Percentiles rank a stretch among this genome's conserved stretches.
Evolutionary conservation across 2,329 filamentous ascomycete genomes (phyloP).

Genomic region (Rutstroemia sp.): DNA sequence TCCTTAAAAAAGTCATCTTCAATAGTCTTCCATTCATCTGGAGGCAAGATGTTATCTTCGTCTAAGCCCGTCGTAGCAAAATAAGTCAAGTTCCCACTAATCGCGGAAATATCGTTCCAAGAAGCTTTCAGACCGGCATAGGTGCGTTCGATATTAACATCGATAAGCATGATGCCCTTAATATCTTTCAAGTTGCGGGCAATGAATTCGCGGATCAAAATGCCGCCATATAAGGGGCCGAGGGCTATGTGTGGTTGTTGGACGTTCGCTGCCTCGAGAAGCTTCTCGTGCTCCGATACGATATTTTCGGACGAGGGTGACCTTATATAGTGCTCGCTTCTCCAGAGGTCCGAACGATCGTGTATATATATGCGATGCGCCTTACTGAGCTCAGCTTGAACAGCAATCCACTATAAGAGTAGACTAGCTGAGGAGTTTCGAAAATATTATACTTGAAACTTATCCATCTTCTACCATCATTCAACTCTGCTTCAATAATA

Average conservation of each 20-base stretch:
- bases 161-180: slow-evolving; percentile 18
- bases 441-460: not conserved
- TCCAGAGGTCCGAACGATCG: slow-evolving; percentile 14
- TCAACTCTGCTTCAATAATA: slow-evolving; percentile 13
- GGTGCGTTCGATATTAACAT: slow-evolving; percentile 14
- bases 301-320: slow-evolving; percentile 13
- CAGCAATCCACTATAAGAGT: slow-evolving; percentile 12
- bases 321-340: slow-evolving; percentile 8
- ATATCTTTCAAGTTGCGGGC: slow-evolving; percentile 3
- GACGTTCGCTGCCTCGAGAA: slow-evolving; percentile 12
- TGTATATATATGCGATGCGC: slow-evolving; percentile 11
- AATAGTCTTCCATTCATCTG: slow-evolving; percentile 11
- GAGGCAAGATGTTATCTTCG: slow-evolving; percentile 8
- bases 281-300: slow-evolving; percentile 9
- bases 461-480: not conserved
- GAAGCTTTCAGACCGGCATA: not conserved
- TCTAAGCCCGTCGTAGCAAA: not conserved
- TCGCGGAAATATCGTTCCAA: not conserved
- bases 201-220: slow-evolving; percentile 15
- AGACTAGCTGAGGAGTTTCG: not conserved
- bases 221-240: slow-evolving; percentile 16
- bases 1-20: not conserved
- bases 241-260: slow-evolving; percentile 14
- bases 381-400: slow-evolving; percentile 3
- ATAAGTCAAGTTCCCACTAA: not conserved